Evolutionary conservation across 352 stramenopile species (phyloP).

Genomic region (Phytophthora brassicae): DNA sequence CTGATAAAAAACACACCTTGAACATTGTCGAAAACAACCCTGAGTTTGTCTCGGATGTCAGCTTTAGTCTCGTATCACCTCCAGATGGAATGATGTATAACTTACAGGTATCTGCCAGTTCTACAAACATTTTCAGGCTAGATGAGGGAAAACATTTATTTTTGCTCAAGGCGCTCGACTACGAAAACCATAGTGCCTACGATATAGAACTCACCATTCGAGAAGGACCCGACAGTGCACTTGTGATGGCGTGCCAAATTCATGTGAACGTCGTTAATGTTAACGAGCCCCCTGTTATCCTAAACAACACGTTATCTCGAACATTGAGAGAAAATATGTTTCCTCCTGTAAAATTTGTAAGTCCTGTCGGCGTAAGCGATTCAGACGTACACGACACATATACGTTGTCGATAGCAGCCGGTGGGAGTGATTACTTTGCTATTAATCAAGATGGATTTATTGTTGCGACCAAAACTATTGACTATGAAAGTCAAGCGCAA

Average conservation of each 20-base stretch:
- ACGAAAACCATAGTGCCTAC: constrained; percentile 18
- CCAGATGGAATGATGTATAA: constrained; percentile 24
- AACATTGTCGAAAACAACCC: constrained; percentile 36
- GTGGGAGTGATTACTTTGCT: constrained; percentile 35
- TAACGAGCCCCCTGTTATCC: constrained; percentile 50
- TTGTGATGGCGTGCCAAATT: constrained; percentile 38
- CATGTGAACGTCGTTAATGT: constrained; percentile 47
- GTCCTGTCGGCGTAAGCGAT: constrained; percentile 34
- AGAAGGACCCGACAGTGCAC: constrained; percentile 11
- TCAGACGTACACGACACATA: constrained; percentile 52
- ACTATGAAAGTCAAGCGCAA: constrained; percentile 39
- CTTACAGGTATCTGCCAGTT: background rate
- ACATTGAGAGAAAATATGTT: constrained; percentile 46
- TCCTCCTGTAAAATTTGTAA: constrained; percentile 31
- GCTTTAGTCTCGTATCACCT: constrained; percentile 35
- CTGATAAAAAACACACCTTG: constrained; percentile 35
- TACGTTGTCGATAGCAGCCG: constrained; percentile 39
- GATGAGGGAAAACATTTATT: constrained; percentile 19
- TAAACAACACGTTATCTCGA: constrained; percentile 19
- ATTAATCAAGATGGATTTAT: constrained; percentile 49
- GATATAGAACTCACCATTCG: constrained; percentile 29
- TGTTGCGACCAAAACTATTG: constrained; percentile 33
- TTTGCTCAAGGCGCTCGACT: constrained; percentile 20
- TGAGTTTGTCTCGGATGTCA: constrained; percentile 33
- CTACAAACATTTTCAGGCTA: constrained; percentile 14